phyloP scores from a whole-genome alignment of 805 yeast genomes.

The Yueomyces sp. region DNA sequence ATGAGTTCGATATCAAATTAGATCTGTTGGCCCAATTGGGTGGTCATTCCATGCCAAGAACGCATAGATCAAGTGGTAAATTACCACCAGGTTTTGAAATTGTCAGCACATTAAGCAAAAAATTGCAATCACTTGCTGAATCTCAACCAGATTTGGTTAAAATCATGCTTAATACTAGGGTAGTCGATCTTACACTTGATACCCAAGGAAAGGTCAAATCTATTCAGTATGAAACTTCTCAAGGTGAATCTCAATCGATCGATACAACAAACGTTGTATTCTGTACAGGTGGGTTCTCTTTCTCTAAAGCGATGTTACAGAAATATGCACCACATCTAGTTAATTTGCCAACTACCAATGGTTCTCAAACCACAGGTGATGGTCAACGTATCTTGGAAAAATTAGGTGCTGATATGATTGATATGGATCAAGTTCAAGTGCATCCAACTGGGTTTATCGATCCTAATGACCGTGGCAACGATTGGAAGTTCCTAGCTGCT shows the following conservation, averaged over 20 bases:
- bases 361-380: slow-evolving; percentile 46
- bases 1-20: slow-evolving; percentile 45
- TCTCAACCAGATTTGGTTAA: slow-evolving; percentile 19
- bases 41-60: slow-evolving; percentile 70
- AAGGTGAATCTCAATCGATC: slow-evolving; percentile 16
- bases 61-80: slow-evolving; percentile 58
- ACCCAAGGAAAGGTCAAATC: slow-evolving; percentile 22
- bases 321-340: slow-evolving; percentile 35
- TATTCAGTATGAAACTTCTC: slow-evolving; percentile 27
- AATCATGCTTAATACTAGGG: slow-evolving; percentile 29
- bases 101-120: slow-evolving; percentile 31
- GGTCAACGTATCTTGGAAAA: slow-evolving; percentile 36
- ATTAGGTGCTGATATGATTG: slow-evolving; percentile 36
- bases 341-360: slow-evolving; percentile 42
- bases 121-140: slow-evolving; percentile 22
- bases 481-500: slow-evolving; percentile 47
- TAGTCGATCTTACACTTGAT: slow-evolving; percentile 21
- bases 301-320: slow-evolving; percentile 26
- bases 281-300: slow-evolving; percentile 51
- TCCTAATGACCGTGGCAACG: slow-evolving; percentile 26
- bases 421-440: slow-evolving; percentile 49
- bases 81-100: slow-evolving; percentile 52
- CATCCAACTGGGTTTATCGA: slow-evolving; percentile 53
- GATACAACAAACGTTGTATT: slow-evolving; percentile 29
- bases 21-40: slow-evolving; percentile 64